Evolutionary conservation across 179 eudicot species (phyloP), one percentile per base, ranked within the genome.

Genomic region (Dionaea muscipula): DNA sequence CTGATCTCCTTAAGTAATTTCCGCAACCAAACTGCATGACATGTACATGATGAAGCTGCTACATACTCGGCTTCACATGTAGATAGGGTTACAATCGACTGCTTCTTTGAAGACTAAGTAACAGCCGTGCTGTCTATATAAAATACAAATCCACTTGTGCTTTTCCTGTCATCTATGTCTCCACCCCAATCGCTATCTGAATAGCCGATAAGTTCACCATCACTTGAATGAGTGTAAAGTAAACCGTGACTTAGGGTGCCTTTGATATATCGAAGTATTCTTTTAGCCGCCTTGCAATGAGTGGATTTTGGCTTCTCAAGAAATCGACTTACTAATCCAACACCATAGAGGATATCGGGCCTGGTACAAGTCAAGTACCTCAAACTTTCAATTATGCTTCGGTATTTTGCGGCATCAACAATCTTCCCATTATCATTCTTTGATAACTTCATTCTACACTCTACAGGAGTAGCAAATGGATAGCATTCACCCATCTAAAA

Each of bases 321-420:
- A 24, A 17, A 56, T 2, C 60, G 31, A 40, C 60, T 56, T 3
- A 40, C 49, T 33, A 23, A 20, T 9, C 25, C 25, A 19, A 46
- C 24, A 9, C 25, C 24, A 46, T 46, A 56, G 11, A 41, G 13
- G 23, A 56, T 40, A 23, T 56, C 49, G 11, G 37, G 48, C 21
- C 48, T 41, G 6, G 49, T 56, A 12, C 33, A 22, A 2, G 48
- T 56, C 14, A 56, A 41, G 11, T 56, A 56, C 15, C 49, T 13
- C 11, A 40, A 56, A 18, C 60, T 56, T 56, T 48, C 36, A 56
- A 41, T 35, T 18, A 56, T 35, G 27, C 60, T 56, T n/a, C 24
- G 7, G 35, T 10, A 24, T 1, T 7, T 1, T 15, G 47, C 39
- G 23, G 60, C 48, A 25, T 56, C 60, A 38, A 40, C 36, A 41